Evolutionary conservation across 2,329 filamentous ascomycete species (phyloP), one percentile per base, ranked within the genome.

Genomic region (Fusarium secorum): DNA sequence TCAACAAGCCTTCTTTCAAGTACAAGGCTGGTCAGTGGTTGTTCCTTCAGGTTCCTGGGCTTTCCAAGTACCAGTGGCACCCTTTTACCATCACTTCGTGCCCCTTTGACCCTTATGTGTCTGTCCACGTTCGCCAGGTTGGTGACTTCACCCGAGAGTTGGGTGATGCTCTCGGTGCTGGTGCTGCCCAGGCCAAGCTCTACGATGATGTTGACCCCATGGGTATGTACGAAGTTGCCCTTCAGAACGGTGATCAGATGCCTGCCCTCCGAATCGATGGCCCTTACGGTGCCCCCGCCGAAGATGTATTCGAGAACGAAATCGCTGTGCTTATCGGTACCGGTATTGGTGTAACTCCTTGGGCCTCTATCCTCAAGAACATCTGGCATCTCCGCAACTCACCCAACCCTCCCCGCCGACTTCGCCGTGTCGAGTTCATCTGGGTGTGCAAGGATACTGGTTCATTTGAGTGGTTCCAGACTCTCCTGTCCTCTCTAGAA

Each of bases 1-100:
- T 99, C 84, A 88, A 88, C 80, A 99, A 99, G 84, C 93, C 95
- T 9, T 96, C 92, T 63, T 97, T 99, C 91, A 93, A 90, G 78
- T 99, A 99, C 89, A 98, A 97, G 87, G 92, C 96, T 18, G 96
- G 96, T 35, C 96, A 99, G 83, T 99, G 95, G 95, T 89, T 98
- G 39, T 98, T 98, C 85, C 87, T 99, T 65, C 95, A 98, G 80
- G 91, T 97, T 28, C 96, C 96, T 1, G 91, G 93, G 11, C 89
- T 99, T 58, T 97, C 94, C 71, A 89, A 87, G 75, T 91, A 94
- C 78, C 94, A 99, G 84, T 99, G 96, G 96, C 96, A 99, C 82
- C 96, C 96, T 2, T 99, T 98, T 80, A 99, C 96, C 78, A 98
- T 99, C 81, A 99, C 96, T 5, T 98, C 96, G 14, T 99, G 96